Evolutionary conservation across 176 grass and related monocot genomes (phyloP).

Genomic region (Zoysia pacifica): DNA sequence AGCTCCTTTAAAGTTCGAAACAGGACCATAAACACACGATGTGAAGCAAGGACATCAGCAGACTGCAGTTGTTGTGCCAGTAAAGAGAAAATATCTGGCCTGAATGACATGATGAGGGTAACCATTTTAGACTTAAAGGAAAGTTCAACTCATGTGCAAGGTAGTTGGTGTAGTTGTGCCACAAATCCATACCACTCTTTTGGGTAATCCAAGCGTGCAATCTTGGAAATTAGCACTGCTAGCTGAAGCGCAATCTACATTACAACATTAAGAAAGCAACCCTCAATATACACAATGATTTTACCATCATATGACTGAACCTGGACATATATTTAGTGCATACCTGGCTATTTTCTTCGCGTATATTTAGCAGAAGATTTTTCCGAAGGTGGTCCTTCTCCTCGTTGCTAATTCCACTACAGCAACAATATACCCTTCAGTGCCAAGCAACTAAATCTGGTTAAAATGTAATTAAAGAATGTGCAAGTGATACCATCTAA

Average conservation of each 20-base stretch:
- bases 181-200: slow-evolving; percentile 77
- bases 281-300: slow-evolving; percentile 3
- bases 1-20: slow-evolving; percentile 97
- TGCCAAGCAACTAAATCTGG: neutral
- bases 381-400: slow-evolving; percentile 92
- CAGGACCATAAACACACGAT: slow-evolving; percentile 85
- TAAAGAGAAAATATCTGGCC: slow-evolving; percentile 83
- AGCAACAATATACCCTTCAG: slow-evolving; percentile 8
- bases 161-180: slow-evolving; percentile 19
- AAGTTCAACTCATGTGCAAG: slow-evolving; percentile 16
- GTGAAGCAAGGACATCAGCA: slow-evolving; percentile 86
- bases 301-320: neutral
- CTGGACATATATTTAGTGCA: slow-evolving; percentile 10
- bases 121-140: slow-evolving; percentile 15
- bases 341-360: slow-evolving; percentile 92
- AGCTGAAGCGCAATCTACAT: slow-evolving; percentile 86
- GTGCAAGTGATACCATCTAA: neutral
- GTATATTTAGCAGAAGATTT: slow-evolving; percentile 85
- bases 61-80: slow-evolving; percentile 86
- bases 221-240: slow-evolving; percentile 95
- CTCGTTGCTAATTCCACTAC: slow-evolving; percentile 93
- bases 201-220: slow-evolving; percentile 95
- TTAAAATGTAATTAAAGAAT: neutral
- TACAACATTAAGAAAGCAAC: slow-evolving; percentile 21
- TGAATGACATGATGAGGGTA: slow-evolving; percentile 49